Percentiles rank a stretch among this genome's conserved stretches.
phyloP scores from a whole-genome alignment of 768 basidiomycete genomes.

The Naganishia onofrii region DNA sequence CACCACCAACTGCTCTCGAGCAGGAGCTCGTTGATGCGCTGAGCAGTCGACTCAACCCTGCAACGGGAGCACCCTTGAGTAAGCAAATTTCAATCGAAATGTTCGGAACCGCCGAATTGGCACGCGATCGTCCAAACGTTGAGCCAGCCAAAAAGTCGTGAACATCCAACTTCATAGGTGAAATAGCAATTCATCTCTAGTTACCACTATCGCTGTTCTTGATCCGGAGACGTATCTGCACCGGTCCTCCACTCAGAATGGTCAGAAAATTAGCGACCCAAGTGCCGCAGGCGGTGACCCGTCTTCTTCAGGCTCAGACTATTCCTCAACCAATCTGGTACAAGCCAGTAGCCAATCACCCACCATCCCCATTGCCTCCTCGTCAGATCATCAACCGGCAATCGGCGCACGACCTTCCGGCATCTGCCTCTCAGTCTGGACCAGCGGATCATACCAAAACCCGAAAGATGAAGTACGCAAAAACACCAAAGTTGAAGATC shows the following conservation, averaged over 20 bases:
- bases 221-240: no score
- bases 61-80: background rate
- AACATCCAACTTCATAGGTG: background rate
- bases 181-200: background rate
- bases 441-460: constrained; percentile 40
- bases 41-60: background rate
- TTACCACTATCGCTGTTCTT: background rate
- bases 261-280: constrained; percentile 65
- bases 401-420: constrained; percentile 53
- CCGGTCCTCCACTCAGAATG: background rate
- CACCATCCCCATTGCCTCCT: constrained; percentile 81
- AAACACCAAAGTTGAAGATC: constrained; percentile 53
- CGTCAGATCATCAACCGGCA: constrained; percentile 60
- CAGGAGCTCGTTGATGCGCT: background rate
- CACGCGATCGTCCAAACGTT: background rate
- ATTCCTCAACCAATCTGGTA: constrained; percentile 75
- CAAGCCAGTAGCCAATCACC: constrained; percentile 76
- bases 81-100: background rate
- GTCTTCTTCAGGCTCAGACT: constrained; percentile 68
- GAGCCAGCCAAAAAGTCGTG: constrained; percentile 16
- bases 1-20: constrained; percentile 3
- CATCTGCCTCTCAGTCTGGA: constrained; percentile 23
- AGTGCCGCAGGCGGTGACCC: constrained; percentile 81
- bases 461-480: constrained; percentile 34
- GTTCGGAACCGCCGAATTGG: background rate